Percentiles rank a stretch among this genome's conserved stretches.
phyloP scores from a whole-genome alignment of 2,329 filamentous ascomycete species.

The Penicillium sp. region DNA sequence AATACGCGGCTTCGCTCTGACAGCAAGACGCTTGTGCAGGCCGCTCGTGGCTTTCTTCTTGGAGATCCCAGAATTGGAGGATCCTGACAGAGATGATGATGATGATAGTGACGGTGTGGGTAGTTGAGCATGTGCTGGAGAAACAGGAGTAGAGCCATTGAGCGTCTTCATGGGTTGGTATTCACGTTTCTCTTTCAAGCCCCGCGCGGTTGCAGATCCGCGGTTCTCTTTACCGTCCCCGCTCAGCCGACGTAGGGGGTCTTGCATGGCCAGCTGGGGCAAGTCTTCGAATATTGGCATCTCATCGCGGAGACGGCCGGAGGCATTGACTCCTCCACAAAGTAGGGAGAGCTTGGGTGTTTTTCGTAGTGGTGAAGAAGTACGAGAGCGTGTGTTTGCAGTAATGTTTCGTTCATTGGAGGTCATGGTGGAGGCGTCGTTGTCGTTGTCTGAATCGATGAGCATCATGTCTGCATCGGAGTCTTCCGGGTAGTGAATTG shows the following conservation, averaged over 20 bases:
- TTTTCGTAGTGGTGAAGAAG: constrained; percentile 33
- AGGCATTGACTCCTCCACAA: constrained; percentile 24
- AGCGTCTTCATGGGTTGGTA: constrained; percentile 4
- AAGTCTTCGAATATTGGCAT: constrained; percentile 35
- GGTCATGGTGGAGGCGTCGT: constrained; percentile 27
- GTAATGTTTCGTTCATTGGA: constrained; percentile 44
- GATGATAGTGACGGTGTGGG: neutral
- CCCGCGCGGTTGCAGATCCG: constrained; percentile 6
- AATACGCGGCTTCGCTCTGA: constrained; percentile 35
- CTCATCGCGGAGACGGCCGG: constrained; percentile 26
- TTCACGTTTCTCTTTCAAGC: constrained; percentile 15
- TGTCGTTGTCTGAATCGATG: constrained; percentile 29
- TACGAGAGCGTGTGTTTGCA: constrained; percentile 31
- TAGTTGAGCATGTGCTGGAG: neutral
- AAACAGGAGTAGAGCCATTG: neutral
- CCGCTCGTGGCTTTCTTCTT: constrained; percentile 20
- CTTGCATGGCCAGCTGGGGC: constrained; percentile 17
- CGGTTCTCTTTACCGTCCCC: constrained; percentile 24
- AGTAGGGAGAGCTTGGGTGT: constrained; percentile 35
- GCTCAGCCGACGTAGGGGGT: constrained; percentile 16
- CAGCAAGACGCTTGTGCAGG: constrained; percentile 24
- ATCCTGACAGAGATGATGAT: neutral
- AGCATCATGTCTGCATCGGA: constrained; percentile 31
- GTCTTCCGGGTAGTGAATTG: constrained; percentile 33
- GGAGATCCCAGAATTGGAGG: constrained; percentile 17